Evolutionary conservation across 176 grass and related monocot species (phyloP).

Genomic region (Carex kokanica): DNA sequence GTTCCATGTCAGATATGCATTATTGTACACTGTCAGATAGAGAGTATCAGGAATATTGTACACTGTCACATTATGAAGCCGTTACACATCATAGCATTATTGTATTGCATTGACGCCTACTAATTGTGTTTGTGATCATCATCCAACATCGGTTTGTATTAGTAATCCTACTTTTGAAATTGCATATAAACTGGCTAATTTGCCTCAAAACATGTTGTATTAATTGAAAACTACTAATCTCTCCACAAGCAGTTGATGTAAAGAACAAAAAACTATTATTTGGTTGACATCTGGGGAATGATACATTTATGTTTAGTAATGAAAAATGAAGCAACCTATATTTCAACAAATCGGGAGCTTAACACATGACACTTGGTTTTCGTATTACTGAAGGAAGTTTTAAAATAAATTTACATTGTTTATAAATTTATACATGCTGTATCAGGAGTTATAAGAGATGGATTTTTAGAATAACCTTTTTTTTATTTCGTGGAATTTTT

Average conservation of each 20-base stretch:
- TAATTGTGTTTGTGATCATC: background rate
- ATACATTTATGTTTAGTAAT: background rate
- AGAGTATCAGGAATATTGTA: too few species aligned
- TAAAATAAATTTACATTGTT: background rate
- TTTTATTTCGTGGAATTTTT: background rate
- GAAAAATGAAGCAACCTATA: background rate
- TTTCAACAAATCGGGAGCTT: background rate
- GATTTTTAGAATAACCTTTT: background rate
- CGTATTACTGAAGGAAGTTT: background rate
- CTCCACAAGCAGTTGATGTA: background rate
- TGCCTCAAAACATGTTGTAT: slow-evolving; percentile 1
- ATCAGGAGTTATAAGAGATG: background rate
- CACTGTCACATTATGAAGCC: too few species aligned
- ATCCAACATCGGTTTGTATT: background rate
- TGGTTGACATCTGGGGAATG: background rate
- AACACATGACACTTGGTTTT: background rate
- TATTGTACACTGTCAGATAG: too few species aligned
- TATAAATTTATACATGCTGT: background rate
- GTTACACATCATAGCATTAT: too few species aligned
- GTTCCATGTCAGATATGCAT: too few species aligned
- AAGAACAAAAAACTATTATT: background rate
- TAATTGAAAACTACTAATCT: background rate
- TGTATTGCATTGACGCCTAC: background rate
- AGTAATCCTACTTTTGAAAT: background rate
- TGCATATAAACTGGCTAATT: background rate